Evolutionary conservation across 1,284 basidiomycete species (phyloP), one percentile per base, ranked within the genome.

Genomic region (Ganoderma lucidum): DNA sequence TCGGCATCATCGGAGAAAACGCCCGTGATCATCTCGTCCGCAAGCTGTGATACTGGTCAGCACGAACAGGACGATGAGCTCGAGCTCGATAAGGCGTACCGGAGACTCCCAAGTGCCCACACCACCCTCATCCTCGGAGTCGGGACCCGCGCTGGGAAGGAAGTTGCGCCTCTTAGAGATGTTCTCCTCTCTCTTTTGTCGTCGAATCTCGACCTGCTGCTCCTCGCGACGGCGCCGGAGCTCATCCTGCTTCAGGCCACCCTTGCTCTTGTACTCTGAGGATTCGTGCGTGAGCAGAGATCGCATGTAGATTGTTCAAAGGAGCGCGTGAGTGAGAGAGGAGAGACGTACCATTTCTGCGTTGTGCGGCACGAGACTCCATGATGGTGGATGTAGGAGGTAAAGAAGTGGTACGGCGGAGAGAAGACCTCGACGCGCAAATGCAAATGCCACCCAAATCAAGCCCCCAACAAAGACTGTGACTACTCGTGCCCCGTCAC

Each of bases 151-250:
- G 30, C 90, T 86, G 45, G 94, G 91, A 74, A 95, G 87, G 79
- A 97, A 94, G 82, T 98, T 98, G 73, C 96, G 88, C 81, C 96
- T 90, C 87, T 98, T 98, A 73, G 96, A 94, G 71, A 98, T 97
- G 80, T 96, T 96, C 82, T 98, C 96, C 80, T 98, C 96, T 76
- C 97, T 89, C 85, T 98, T 98, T 85, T 96, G 95, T 79, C 95
- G 90, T 79, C 96, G 89, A 86, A 98, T 98, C 86, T 98, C 97
- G 69, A 98, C 96, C 79, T 98, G 96, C 80, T 97, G 95, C 81
- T 98, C 96, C 82, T 98, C 96, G 72, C 96, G 91, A 81, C 96
- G 92, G 82, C 96, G 93, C 79, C 97, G 90, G 76, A 98, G 93
- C 76, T 93, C 93, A 73, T 96, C 94, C 76, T 90, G 90, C 81